Conservation (phyloP, 768 basidiomycete genomes). For the Cytidiella melzeri region DNA sequence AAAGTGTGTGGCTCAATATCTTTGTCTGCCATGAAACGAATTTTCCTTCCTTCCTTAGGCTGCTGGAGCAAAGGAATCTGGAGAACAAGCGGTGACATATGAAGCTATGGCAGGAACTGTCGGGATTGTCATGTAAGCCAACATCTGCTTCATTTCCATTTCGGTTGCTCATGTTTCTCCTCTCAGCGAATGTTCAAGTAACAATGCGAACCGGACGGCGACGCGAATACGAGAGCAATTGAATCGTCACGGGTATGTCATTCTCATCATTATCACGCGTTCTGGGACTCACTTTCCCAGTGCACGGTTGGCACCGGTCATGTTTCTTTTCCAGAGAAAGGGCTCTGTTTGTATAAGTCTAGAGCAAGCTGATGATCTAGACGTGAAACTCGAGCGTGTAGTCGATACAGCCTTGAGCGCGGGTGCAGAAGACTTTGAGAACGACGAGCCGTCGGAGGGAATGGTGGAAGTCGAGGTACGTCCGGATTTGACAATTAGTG, state of each 20-base stretch:
- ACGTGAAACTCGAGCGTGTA: constrained; percentile 27
- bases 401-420: constrained; percentile 36
- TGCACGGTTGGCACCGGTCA: constrained; percentile 56
- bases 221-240: constrained; percentile 50
- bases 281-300: constrained; percentile 26
- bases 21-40: neutral
- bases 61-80: constrained; percentile 42
- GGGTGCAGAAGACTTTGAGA: constrained; percentile 42
- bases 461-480: constrained; percentile 29
- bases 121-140: constrained; percentile 56
- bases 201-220: constrained; percentile 59
- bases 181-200: constrained; percentile 52
- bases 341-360: constrained; percentile 45
- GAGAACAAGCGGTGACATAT: constrained; percentile 44
- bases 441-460: constrained; percentile 26
- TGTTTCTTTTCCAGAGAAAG: constrained; percentile 55
- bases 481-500: neutral
- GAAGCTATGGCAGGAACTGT: constrained; percentile 58
- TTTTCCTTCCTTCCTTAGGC: constrained; percentile 30
- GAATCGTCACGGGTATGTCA: constrained; percentile 38
- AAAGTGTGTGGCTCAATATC: constrained; percentile 32
- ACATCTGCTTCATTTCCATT: constrained; percentile 14
- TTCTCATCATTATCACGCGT: neutral
- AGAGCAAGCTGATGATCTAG: constrained; percentile 27
- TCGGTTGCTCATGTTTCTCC: too few species aligned